Evolutionary conservation across 495 filamentous ascomycete genomes (phyloP).

Genomic region (Xanthoparmelia taractica): DNA sequence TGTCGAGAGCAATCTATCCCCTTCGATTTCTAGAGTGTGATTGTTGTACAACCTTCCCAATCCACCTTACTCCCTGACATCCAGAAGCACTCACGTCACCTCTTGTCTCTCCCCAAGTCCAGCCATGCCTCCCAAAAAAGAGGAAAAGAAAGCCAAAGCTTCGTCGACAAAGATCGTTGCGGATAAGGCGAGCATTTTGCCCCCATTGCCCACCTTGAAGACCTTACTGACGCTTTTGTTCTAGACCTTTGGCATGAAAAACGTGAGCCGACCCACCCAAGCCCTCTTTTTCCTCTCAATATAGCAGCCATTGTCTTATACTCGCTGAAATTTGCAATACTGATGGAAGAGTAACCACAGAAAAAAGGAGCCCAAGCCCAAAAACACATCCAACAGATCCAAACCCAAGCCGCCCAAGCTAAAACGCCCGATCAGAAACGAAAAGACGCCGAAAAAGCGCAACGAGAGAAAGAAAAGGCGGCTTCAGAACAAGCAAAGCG

Average conservation of each 20-base stretch:
- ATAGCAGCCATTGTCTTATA: background rate
- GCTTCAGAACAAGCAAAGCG: conserved; percentile 74
- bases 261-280: conserved; percentile 44
- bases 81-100: background rate
- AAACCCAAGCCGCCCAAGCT: conserved; percentile 59
- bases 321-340: background rate
- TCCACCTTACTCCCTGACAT: background rate
- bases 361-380: conserved; percentile 92
- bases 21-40: background rate
- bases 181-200: conserved; percentile 59
- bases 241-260: conserved; percentile 97
- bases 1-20: background rate
- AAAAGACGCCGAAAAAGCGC: conserved; percentile 83
- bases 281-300: conserved; percentile 13
- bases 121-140: conserved; percentile 90
- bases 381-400: conserved; percentile 76
- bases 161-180: conserved; percentile 62
- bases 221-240: conserved; percentile 22
- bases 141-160: conserved; percentile 64
- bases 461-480: conserved; percentile 77
- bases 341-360: conserved; percentile 26
- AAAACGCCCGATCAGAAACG: conserved; percentile 77
- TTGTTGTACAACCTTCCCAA: too few relatives aligned
- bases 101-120: background rate
- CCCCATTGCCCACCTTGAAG: conserved; percentile 5